Base-by-base conservation (phyloP, 2,329 filamentous ascomycete genomes). In the Aspergillus intermedius region DNA sequence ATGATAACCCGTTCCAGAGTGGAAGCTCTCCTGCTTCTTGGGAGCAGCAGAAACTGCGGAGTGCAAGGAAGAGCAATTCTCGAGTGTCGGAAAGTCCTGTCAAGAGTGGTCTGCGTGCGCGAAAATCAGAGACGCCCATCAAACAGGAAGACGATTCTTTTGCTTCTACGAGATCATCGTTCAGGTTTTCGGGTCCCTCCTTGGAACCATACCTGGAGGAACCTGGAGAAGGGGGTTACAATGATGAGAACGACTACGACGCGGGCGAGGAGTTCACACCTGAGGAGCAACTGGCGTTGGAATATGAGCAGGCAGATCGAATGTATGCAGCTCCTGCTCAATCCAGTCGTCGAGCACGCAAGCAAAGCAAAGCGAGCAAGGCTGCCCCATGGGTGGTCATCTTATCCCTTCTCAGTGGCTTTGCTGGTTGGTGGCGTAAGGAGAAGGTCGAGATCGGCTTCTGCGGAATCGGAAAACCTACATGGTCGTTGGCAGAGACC, bases 391-490 rank as follows among this genome's bases (percentile, higher is more conserved):
- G 82, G 65, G 80, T 90, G 5, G 75, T 96, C 2, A 65, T 91
- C 3, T 64, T 87, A 17, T 83, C 86, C 0, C 70, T 93, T 8
- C 67, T 93, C 5, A 79, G 79, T 28, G 82, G 85, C 0, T 88
- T 95, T 54, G 86, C 78, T 25, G 81, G 81, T 7, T 93, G 91
- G 80, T 98, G 91, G 74, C 79, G 91, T 44, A 88, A 95, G 64
- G 93, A 98, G 70, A 97, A 97, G 76, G 75, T 95, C n/a, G 86
- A 88, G 13, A 88, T 97, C 17, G 93, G 94, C 30, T 98, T 95
- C 64, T 98, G 93, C 65, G 90, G 91, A 10, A 80, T 95, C 46
- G 93, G 87, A 21, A 81, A 84, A 46, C 75, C 81, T 43, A 80
- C 77, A 5, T 78, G 74, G 55, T 77, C 76, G 17, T 62, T 84